These are phyloP conservation scores for Echeveria elegans DNA, from an alignment of 164 flowering plant species.

Conservation along the genomic window DNA sequence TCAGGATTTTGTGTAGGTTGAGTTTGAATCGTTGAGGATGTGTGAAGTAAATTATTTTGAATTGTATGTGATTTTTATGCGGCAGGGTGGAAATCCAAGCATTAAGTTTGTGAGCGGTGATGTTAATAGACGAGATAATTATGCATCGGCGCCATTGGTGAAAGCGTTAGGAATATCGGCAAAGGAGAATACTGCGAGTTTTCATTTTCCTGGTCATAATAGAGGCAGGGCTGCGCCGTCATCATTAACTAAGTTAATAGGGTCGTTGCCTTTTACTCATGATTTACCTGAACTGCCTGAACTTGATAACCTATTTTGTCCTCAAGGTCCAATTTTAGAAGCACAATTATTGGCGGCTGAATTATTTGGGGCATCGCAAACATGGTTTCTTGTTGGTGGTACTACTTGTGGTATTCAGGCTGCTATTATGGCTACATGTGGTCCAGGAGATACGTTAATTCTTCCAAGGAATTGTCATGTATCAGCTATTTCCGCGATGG, in stretches of 20 bases:
- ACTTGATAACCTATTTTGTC: slow-evolving; percentile 31
- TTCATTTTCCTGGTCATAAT: slow-evolving; percentile 86
- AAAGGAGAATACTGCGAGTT: slow-evolving; percentile 40
- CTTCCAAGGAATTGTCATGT: slow-evolving; percentile 36
- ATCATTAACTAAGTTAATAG: slow-evolving; percentile 25
- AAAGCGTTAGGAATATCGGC: slow-evolving; percentile 57
- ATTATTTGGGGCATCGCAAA: slow-evolving; percentile 31
- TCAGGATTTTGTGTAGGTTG: too few relatives aligned
- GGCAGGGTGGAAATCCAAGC: too few relatives aligned
- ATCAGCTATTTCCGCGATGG: slow-evolving; percentile 33
- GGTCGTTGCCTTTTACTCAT: slow-evolving; percentile 23
- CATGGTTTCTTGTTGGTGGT: slow-evolving; percentile 43
- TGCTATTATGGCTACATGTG: slow-evolving; percentile 33
- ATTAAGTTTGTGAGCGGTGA: too few relatives aligned
- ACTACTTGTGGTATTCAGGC: slow-evolving; percentile 34
- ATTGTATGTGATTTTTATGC: too few relatives aligned
- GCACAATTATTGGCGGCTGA: slow-evolving; percentile 27
- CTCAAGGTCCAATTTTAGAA: slow-evolving; percentile 27
- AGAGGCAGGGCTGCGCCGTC: slow-evolving; percentile 62
- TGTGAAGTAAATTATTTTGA: too few relatives aligned
- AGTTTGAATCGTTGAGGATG: too few relatives aligned
- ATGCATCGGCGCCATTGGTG: slow-evolving; percentile 40
- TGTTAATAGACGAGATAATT: too few relatives aligned
- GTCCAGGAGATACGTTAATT: slow-evolving; percentile 27
- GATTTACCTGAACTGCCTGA: slow-evolving; percentile 35